Conservation (phyloP, 805 yeast genomes). For the Clavispora fructus region DNA sequence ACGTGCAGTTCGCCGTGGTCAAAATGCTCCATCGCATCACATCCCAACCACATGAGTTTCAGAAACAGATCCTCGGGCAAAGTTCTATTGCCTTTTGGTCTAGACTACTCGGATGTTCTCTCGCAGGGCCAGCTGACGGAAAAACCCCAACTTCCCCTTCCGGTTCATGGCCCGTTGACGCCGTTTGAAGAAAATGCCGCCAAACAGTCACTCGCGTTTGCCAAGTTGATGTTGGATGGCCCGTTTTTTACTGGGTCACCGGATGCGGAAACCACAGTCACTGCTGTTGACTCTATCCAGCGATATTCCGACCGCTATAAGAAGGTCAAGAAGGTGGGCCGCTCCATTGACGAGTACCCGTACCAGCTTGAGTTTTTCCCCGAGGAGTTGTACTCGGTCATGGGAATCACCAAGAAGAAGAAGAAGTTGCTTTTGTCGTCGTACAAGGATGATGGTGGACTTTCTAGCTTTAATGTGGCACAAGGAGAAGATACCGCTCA, state of each 20-base stretch:
- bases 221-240: conserved; percentile 53
- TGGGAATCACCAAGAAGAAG: conserved; percentile 57
- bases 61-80: conserved; percentile 43
- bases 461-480: conserved; percentile 27
- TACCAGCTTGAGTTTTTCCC: conserved; percentile 70
- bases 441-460: conserved; percentile 35
- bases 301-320: conserved; percentile 79
- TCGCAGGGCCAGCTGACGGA: conserved; percentile 30
- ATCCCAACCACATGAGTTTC: conserved; percentile 45
- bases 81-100: conserved; percentile 62
- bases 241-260: conserved; percentile 62
- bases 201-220: conserved; percentile 50
- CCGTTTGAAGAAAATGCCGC: conserved; percentile 48
- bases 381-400: conserved; percentile 63
- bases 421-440: conserved; percentile 43
- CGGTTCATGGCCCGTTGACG: conserved; percentile 58
- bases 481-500: conserved; percentile 28
- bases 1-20: background rate
- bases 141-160: conserved; percentile 47
- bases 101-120: conserved; percentile 58
- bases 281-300: conserved; percentile 58
- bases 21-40: background rate
- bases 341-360: conserved; percentile 75
- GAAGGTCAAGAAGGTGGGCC: conserved; percentile 63
- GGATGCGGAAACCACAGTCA: conserved; percentile 20